A percentile compares a stretch with the other conserved stretches of the same genome.
phyloP scores from a whole-genome alignment of 768 basidiomycete species.

The Brasilioporus rufonigricans region DNA sequence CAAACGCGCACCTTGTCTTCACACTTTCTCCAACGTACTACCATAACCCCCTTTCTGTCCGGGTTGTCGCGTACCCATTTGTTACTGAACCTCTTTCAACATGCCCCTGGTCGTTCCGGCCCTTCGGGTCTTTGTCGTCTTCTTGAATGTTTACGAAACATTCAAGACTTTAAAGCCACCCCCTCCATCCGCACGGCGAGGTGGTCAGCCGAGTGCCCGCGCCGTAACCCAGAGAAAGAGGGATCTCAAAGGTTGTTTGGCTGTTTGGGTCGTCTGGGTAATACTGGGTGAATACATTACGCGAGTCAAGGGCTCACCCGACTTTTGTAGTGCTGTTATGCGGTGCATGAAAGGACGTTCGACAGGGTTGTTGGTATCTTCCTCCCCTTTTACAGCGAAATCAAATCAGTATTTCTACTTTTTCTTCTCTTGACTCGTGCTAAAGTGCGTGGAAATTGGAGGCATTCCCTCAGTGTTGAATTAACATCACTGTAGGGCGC shows the following conservation, averaged over 20 bases:
- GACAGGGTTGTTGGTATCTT: constrained; percentile 68
- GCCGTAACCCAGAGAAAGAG: constrained; percentile 76
- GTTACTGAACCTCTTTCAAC: neutral
- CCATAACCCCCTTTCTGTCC: neutral
- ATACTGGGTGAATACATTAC: constrained; percentile 22
- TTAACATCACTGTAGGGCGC: constrained; percentile 56
- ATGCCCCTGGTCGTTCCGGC: constrained; percentile 71
- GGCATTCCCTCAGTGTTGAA: neutral
- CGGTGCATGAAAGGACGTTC: constrained; percentile 61
- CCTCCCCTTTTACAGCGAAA: constrained; percentile 81
- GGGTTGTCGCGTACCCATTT: constrained; percentile 10
- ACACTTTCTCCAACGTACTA: neutral
- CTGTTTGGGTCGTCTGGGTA: constrained; percentile 88
- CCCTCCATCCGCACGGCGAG: constrained; percentile 45
- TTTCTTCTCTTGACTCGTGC: constrained; percentile 78
- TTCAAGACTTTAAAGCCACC: constrained; percentile 80
- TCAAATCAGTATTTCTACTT: constrained; percentile 69
- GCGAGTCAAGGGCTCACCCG: constrained; percentile 10
- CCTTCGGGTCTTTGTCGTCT: constrained; percentile 68
- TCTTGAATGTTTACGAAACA: constrained; percentile 79
- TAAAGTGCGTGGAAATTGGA: constrained; percentile 45
- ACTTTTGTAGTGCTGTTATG: constrained; percentile 57
- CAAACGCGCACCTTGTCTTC: constrained; percentile 6
- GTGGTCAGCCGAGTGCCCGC: constrained; percentile 60
- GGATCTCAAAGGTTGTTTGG: constrained; percentile 80